Percentiles rank a stretch among this genome's conserved stretches.
Evolutionary conservation across 441 rosid genomes (phyloP).

Genomic region (Sinapis alba): DNA sequence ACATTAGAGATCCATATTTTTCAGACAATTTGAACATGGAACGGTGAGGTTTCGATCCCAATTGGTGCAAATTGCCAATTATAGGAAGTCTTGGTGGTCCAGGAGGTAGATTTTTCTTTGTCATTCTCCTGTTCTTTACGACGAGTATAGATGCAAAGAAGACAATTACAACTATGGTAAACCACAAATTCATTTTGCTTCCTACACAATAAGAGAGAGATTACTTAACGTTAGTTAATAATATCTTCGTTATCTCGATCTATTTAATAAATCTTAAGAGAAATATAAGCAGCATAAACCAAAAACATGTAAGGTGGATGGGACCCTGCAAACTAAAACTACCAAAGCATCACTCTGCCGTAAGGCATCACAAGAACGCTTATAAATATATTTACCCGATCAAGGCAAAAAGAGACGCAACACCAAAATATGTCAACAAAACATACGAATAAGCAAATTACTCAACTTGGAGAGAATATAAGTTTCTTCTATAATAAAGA

Average conservation of each 20-base stretch:
- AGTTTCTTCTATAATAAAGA: background rate
- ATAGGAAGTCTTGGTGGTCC: background rate
- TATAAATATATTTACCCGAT: background rate
- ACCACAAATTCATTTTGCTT: background rate
- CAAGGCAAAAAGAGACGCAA: background rate
- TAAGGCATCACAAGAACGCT: background rate
- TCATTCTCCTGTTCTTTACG: background rate
- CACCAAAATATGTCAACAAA: background rate
- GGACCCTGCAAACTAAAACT: background rate
- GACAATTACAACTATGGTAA: background rate
- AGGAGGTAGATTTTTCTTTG: background rate
- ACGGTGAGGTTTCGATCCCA: background rate
- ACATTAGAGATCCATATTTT: background rate
- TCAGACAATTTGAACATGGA: background rate
- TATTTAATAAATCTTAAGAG: background rate
- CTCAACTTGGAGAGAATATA: background rate
- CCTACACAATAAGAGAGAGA: background rate
- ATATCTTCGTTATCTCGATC: background rate
- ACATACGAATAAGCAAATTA: background rate
- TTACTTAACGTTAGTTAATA: background rate
- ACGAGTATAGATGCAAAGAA: background rate
- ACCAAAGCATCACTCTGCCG: background rate
- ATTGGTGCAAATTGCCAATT: background rate
- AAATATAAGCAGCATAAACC: background rate
- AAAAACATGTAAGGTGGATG: background rate